Evolutionary conservation across 2,329 filamentous ascomycete species (phyloP), one percentile per base, ranked within the genome.

Genomic region (Colletotrichum tropicicola): DNA sequence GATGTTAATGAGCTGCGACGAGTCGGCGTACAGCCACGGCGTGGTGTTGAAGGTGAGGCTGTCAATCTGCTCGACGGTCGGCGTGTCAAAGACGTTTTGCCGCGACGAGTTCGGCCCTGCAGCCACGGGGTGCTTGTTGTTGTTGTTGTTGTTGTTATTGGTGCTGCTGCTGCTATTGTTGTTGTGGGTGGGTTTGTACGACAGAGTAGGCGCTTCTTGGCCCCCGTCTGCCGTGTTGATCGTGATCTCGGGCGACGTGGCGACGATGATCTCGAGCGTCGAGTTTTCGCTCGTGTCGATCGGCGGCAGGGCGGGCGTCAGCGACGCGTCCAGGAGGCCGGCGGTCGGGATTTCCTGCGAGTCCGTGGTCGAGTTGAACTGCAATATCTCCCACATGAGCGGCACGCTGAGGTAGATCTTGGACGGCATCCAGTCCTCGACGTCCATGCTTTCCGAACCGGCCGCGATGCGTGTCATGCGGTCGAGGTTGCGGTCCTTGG

Each of bases 151-250:
- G 13, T n/a, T n/a, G n/a, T n/a, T n/a, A n/a, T n/a, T n/a, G n/a
- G n/a, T n/a, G n/a, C n/a, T n/a, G n/a, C n/a, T n/a, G n/a, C n/a
- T n/a, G n/a, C n/a, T n/a, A n/a, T n/a, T n/a, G n/a, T n/a, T n/a
- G 35, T 19, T 19, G 32, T 39, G 28, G 13, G 70, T 10, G 41
- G 43, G 69, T 54, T 76, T 79, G 72, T 71, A 79, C 0, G 78
- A 78, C 15, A 75, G 27, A 7, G 82, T 79, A 1, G 83, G 83
- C 1, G 79, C 82, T 9, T 82, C 81, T 56, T 83, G 82, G 0
- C 83, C 83, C 9, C 83, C 83, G 60, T 85, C 82, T 3, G 82
- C 78, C 0, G 82, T 85, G 66, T 85, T 83, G 47, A 85, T 81
- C 2, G 76, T 81, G 57, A 85, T 80, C 47, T 85, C 83, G 0